Evolutionary conservation across 2,329 filamentous ascomycete species (phyloP), one percentile per base, ranked within the genome.

Genomic region (Hymenoscyphus scutula): DNA sequence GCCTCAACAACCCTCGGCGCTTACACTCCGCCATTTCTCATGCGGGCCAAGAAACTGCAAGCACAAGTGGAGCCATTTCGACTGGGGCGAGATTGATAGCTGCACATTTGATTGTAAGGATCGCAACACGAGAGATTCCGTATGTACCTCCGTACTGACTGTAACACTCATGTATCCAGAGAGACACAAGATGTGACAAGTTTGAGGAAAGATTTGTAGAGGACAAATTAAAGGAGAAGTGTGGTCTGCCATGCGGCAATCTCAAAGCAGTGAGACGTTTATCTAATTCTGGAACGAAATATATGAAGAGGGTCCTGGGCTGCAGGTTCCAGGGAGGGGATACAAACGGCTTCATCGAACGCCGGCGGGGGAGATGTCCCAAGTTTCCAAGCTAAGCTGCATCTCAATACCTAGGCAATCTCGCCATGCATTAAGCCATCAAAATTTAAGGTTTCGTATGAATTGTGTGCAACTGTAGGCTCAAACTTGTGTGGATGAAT

Each of bases 251-350:
- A 55, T 57, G 53, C 29, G 59, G 53, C n/a, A 58, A 56, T 58
- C 58, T 53, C 23, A 29, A 34, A 53, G 58, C 48, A 56, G 58
- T 61, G 51, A 60, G 53, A 60, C 29, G 53, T 53, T 41, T 60
- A 57, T 63, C 62, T 61, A 61, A 56, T 61, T 61, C 53, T 61
- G 54, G 59, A 57, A 27, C 8, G 48, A 51, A n/a, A 56, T 32
- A 59, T 57, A 60, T 51, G 13, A 37, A 13, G 57, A 19, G 32
- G 48, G 53, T 55, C 32, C 55, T 45, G 53, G 32, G 41, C 58
- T 58, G 58, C 57, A 61, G 57, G 58, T 62, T 53, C 56, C 34
- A n/a, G 56, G 51, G 25, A 59, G 53, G 56, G 51, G 23, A 53
- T 37, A 61, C 59, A 53, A 59, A 53, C 29, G 53, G 58, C 54